Evolutionary conservation across 2,329 filamentous ascomycete genomes (phyloP), one percentile per base, ranked within the genome.

Genomic region (Blumeriella jaapii): DNA sequence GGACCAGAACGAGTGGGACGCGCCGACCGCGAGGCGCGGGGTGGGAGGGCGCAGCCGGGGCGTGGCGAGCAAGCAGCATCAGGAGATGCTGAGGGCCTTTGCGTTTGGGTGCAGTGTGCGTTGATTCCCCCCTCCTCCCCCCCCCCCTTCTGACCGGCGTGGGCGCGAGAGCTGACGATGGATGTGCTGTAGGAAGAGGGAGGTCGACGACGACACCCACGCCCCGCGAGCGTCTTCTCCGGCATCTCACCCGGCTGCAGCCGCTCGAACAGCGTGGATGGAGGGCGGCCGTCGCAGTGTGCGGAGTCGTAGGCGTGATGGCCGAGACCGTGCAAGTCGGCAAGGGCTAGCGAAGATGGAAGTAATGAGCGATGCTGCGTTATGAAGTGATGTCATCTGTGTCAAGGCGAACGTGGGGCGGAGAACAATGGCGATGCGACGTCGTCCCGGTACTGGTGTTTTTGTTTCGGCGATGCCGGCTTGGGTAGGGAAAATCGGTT

Each of bases 41-140:
- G 19, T 29, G 4, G 26, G 4, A 9, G 7, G 4, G 4, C 9
- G 22, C 9, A 24, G 12, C 9, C 22, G 34, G 9, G 36, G 32
- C 17, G 38, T 43, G 23, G 11, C 22, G 14, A 38, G 36, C 15
- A 39, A 45, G 31, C 20, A 36, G 3, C 41, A 46, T 36, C 43
- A 48, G 20, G 42, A 50, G 31, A 10, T 42, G 7, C 15, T 50
- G 24, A 26, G 44, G 28, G 25, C 34, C 9, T 50, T 48, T 15
- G 44, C 48, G 25, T 50, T 48, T 13, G 41, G 47, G 23, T 43
- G 35, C 33, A 34, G 18, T 4, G 32, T 22, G 20, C 6, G 6
- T 23, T 23, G 20, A 7, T 11, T 23, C 20, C 20, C 20, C 11
- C 11, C 6, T 23, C 20, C 11, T 23, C 6, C 11, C 6, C 20